Base-by-base conservation (phyloP, 2,329 filamentous ascomycete species). In the Chaetomium strumarium region DNA sequence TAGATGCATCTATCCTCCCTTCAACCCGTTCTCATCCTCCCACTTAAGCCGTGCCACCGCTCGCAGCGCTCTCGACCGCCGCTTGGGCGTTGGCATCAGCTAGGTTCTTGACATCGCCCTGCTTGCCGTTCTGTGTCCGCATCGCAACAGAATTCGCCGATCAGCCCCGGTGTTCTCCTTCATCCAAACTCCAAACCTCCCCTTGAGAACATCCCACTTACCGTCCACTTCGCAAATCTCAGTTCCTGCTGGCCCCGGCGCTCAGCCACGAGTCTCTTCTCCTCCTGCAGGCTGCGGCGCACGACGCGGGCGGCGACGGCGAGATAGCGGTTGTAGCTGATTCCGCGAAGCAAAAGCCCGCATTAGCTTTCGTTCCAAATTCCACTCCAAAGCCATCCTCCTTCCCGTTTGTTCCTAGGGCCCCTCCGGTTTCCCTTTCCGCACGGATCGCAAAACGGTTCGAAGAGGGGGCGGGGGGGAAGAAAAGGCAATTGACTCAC, bases 281-380 rank as follows among this genome's bases (percentile, higher is more conserved):
- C 89, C 69, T 99, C 93, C 82, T 97, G 96, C 73, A 99, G 81
- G 72, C 90, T 95, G 72, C 90, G 88, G 78, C 95, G 93, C 72
- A 99, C 88, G 70, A 89, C 88, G 75, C 91, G 90, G 75, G 91
- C 84, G 68, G 93, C 90, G 76, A 99, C 83, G 70, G 91, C 85
- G 71, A 99, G 85, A 85, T 96, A 97, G 79, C 91, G 93, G 86
- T 99, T 99, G 89, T 99, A 99, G 78, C 93, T 99, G 72, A n/a
- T n/a, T 54, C 16, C 29, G 6, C 16, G 14, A 30, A 51, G 20
- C 30, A 13, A 24, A 46, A 17, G 17, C 12, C 24, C 24, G 20
- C 39, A 52, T 55, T 55, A 55, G 51, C 20, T 20, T 31, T 38
- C 31, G 57, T 37, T 36, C 39, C n/a, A n/a, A n/a, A 14, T 44